These are phyloP conservation scores for Oryza officinalis DNA, from an alignment of 176 grass and related monocot species.

Conservation along the genomic window DNA sequence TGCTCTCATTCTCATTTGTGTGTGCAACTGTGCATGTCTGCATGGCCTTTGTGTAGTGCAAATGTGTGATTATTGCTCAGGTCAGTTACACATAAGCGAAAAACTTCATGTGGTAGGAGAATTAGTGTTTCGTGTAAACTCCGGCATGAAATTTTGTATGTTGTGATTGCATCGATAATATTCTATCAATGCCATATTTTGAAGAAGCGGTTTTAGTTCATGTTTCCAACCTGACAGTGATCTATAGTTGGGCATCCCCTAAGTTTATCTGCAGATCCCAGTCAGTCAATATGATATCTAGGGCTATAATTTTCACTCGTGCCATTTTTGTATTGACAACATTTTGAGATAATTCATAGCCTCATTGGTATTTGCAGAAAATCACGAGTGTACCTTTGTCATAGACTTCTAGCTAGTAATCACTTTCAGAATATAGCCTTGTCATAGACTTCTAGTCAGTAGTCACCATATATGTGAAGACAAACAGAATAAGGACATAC, in stretches of 20 bases:
- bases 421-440: conserved; percentile 16
- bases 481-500: conserved; percentile 16
- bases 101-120: background rate
- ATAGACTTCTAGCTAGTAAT: background rate
- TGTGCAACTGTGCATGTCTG: no score
- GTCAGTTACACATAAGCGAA: background rate
- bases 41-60: background rate
- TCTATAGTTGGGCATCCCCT: conserved; percentile 1
- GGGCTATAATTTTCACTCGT: background rate
- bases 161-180: background rate
- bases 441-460: background rate
- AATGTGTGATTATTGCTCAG: background rate
- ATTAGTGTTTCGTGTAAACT: background rate
- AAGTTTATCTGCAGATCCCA: background rate
- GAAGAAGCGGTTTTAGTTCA: background rate
- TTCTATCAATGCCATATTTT: background rate
- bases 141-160: background rate
- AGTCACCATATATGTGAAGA: conserved; percentile 9
- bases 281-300: background rate
- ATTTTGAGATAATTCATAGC: conserved; percentile 4
- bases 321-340: background rate
- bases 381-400: conserved; percentile 3
- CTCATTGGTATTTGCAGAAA: background rate
- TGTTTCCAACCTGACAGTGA: background rate
- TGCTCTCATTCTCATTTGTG: background rate